Conservation (phyloP, 2,329 filamentous ascomycete species). For the Aspergillus aculeatus region DNA sequence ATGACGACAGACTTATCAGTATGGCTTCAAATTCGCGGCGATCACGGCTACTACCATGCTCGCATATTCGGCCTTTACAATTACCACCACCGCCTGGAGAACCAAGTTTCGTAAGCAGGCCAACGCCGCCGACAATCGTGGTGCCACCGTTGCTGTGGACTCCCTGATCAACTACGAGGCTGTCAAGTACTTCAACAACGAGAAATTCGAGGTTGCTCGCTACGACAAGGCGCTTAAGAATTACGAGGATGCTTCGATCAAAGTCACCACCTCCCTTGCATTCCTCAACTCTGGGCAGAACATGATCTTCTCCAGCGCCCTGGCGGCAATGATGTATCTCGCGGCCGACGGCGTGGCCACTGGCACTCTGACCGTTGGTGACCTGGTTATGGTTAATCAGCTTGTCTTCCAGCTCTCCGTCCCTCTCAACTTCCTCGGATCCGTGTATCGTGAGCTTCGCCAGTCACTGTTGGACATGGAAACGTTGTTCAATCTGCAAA, state of each 20-base stretch:
- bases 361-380: conserved; percentile 82
- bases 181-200: conserved; percentile 99
- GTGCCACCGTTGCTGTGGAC: conserved; percentile 92
- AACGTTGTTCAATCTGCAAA: conserved; percentile 94
- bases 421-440: conserved; percentile 95
- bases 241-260: conserved; percentile 94
- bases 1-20: conserved; percentile 73
- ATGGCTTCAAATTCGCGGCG: conserved; percentile 84
- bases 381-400: conserved; percentile 98
- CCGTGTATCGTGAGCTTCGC: conserved; percentile 90
- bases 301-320: conserved; percentile 89
- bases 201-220: conserved; percentile 85
- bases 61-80: conserved; percentile 94
- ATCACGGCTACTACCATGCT: conserved; percentile 91
- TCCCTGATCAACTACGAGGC: conserved; percentile 98
- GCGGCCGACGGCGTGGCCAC: conserved; percentile 83
- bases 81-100: conserved; percentile 92
- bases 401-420: conserved; percentile 97
- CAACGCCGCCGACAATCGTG: conserved; percentile 93
- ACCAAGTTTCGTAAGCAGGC: conserved; percentile 94
- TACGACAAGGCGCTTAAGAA: conserved; percentile 83
- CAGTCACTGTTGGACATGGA: conserved; percentile 98
- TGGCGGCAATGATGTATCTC: conserved; percentile 98
- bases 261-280: conserved; percentile 89
- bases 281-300: conserved; percentile 95